Conservation (phyloP, 2,329 filamentous ascomycete genomes). For the Leptographium flavum region DNA sequence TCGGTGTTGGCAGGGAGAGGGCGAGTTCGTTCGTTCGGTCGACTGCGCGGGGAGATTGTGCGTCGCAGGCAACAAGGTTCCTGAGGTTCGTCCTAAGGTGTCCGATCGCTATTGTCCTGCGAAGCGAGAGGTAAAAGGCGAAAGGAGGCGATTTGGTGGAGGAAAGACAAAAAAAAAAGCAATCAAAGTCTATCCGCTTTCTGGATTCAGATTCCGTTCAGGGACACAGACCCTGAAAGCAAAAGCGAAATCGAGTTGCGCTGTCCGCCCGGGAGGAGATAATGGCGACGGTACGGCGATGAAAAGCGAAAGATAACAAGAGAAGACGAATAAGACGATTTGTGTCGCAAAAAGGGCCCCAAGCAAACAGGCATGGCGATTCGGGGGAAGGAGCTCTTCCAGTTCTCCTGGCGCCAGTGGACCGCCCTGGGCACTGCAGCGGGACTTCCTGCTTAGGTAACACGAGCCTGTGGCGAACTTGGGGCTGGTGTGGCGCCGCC, state of each 20-base stretch:
- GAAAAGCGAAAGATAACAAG: not conserved
- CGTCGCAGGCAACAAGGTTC: too few species aligned
- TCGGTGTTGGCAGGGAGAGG: too few species aligned
- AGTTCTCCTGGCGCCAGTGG: not conserved
- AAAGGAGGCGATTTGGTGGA: too few species aligned
- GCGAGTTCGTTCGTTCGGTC: too few species aligned
- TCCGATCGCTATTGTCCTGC: not conserved
- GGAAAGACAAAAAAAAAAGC: not conserved
- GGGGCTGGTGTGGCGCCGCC: not conserved
- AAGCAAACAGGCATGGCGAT: not conserved
- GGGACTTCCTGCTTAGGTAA: not conserved
- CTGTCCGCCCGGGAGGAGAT: too few species aligned
- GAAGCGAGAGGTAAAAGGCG: not conserved
- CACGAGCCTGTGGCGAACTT: not conserved
- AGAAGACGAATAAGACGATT: not conserved
- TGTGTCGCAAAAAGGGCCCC: conserved; percentile 2
- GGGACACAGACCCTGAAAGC: too few species aligned
- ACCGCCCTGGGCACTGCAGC: too few species aligned
- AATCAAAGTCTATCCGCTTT: not conserved
- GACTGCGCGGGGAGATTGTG: too few species aligned
- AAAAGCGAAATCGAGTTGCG: too few species aligned
- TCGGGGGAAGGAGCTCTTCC: conserved; percentile 1
- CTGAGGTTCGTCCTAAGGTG: not conserved
- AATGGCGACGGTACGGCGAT: not conserved
- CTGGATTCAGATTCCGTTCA: too few species aligned